Base-by-base conservation (phyloP, 495 filamentous ascomycete genomes). In the Physcia stellaris region DNA sequence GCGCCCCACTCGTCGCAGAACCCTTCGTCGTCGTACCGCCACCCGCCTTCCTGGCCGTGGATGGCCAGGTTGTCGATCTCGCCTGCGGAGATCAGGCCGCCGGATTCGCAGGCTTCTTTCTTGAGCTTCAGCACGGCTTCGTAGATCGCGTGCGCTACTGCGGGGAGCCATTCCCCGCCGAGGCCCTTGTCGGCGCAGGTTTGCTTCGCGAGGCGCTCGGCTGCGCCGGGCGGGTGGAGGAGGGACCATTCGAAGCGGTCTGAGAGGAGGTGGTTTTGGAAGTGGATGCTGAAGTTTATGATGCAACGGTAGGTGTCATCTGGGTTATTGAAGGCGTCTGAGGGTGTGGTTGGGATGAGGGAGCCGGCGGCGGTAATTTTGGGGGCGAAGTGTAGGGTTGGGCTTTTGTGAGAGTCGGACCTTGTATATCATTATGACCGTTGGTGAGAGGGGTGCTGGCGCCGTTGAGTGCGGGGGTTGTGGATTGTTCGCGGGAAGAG, bases 191-290 rank as follows among this genome's bases (percentile, higher is more conserved):
- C 90, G 9, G 86, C 80, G 56, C 87, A 94, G 0, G 90, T 95
- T 40, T 82, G 68, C 49, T 83, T 82, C 32, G 90, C 92, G 57
- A 96, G 96, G 27, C 77, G 71, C 57, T 99, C 90, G 7, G 90
- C 84, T 39, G 90, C 80, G 11, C 92, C 86, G 1, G 83, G 78
- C 3, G 86, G 86, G 53, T 95, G 86, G 6, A 95, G 71, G 4
- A 99, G 66, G 13, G 90, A 95, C 90, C 90, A 99, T 55, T 99
- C 90, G 48, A 99, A 96, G 56, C 83, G 93, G 67, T 99, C 90
- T 4, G 82, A 88, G 58, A 94, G 96, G 13, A 96, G 75, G 40
- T 81, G 77, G 44, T 93, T 93, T 35, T 83, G 79, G 16, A 96
- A 71, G 47, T 94, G 94, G 50, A 99, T 86, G 56, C 82, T 93